These are phyloP conservation scores for Annona cherimola DNA, from an alignment of 164 flowering plant genomes.

Conservation along the genomic window DNA sequence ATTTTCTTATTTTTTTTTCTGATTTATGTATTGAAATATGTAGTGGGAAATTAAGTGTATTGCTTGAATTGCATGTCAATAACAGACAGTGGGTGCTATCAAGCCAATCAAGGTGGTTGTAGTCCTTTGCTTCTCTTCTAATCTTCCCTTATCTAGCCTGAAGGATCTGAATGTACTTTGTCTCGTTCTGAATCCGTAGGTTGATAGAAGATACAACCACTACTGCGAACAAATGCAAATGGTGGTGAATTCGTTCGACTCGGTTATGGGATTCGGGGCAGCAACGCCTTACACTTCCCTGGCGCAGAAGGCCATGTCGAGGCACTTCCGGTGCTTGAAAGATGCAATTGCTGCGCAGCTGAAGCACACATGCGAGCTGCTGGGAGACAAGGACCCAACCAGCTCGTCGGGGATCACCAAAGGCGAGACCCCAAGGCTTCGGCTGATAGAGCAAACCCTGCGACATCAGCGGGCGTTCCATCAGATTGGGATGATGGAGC, in stretches of 20 bases:
- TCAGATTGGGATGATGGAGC: constrained; percentile 95
- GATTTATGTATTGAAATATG: neutral
- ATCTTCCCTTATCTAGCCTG: neutral
- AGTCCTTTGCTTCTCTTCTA: neutral
- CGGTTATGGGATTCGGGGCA: constrained; percentile 90
- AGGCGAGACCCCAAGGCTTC: constrained; percentile 93
- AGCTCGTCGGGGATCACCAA: constrained; percentile 61
- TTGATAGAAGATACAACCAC: constrained; percentile 84
- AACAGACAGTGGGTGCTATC: neutral
- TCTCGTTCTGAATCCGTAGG: constrained; percentile 31
- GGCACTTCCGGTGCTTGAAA: constrained; percentile 88
- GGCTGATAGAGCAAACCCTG: constrained; percentile 75
- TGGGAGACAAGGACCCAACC: constrained; percentile 74
- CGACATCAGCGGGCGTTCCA: constrained; percentile 88
- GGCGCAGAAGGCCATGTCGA: constrained; percentile 95
- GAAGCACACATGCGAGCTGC: constrained; percentile 70
- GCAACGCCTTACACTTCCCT: constrained; percentile 84
- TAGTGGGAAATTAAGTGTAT: too few relatives aligned
- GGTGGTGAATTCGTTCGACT: constrained; percentile 91
- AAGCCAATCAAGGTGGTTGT: neutral
- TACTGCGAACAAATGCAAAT: constrained; percentile 96
- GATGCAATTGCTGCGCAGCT: constrained; percentile 71
- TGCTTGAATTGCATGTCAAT: too few relatives aligned
- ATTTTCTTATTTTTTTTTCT: too few relatives aligned
- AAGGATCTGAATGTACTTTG: neutral